Conservation (phyloP, 148 eudicot species). For the Camellia japonica region DNA sequence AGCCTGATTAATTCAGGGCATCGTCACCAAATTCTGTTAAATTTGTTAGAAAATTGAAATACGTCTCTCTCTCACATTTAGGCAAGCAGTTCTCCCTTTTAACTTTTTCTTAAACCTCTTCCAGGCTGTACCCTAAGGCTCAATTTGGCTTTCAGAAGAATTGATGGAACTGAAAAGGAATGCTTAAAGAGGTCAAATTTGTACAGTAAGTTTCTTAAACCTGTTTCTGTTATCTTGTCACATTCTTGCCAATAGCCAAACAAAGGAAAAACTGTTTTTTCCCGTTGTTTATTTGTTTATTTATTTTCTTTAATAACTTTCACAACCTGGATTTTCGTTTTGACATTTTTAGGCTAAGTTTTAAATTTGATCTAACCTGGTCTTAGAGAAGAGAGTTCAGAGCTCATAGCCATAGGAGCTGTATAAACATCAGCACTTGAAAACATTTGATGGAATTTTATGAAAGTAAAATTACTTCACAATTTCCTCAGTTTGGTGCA, state of each 20-base stretch:
- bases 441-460: neutral
- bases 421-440: neutral
- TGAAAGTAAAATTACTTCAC: neutral
- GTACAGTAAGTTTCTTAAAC: neutral
- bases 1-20: neutral
- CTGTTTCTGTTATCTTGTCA: neutral
- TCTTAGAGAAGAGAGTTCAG: slow-evolving; percentile 1
- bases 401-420: neutral
- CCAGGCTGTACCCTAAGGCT: slow-evolving; percentile 10
- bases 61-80: neutral
- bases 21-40: neutral
- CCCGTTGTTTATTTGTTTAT: neutral
- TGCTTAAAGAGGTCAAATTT: neutral
- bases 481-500: neutral
- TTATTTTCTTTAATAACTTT: neutral
- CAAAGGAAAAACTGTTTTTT: neutral
- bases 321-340: neutral
- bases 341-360: neutral
- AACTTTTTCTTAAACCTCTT: slow-evolving; percentile 6
- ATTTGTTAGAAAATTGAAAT: neutral
- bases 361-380: neutral
- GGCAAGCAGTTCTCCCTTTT: neutral
- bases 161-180: neutral
- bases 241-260: neutral
- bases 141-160: neutral